Evolutionary conservation across 225 moss, liverwort and hornwort genomes (phyloP).

Genomic region (Marchantia paleacea): DNA sequence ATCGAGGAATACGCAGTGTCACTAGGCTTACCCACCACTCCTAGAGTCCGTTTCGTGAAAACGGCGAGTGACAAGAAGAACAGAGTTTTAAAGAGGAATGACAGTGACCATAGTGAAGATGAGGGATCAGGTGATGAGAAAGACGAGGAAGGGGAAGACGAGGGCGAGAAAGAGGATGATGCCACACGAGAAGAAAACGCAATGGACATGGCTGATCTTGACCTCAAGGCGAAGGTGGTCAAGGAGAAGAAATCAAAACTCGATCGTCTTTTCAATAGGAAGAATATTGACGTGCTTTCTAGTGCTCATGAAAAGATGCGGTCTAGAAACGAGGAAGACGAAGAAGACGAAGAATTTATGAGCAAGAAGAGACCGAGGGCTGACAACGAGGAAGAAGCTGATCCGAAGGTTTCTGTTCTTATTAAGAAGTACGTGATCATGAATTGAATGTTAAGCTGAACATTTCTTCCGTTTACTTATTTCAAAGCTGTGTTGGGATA

Average conservation of each 20-base stretch:
- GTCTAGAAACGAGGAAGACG: conserved; percentile 30
- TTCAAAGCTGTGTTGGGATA: no score
- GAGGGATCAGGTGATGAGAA: conserved; percentile 19
- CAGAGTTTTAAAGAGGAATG: conserved; percentile 31
- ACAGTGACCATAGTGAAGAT: conserved; percentile 46
- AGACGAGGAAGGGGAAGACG: background rate
- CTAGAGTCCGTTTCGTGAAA: conserved; percentile 86
- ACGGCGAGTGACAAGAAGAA: conserved; percentile 49
- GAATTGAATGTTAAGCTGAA: background rate
- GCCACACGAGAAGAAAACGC: conserved; percentile 14
- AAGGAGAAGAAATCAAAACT: conserved; percentile 70
- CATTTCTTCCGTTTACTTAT: background rate
- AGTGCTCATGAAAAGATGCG: conserved; percentile 72
- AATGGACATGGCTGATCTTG: background rate
- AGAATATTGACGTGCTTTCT: conserved; percentile 75
- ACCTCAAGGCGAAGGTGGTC: conserved; percentile 24
- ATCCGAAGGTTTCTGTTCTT: conserved; percentile 6
- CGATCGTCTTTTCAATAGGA: conserved; percentile 82
- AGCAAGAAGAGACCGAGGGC: conserved; percentile 63
- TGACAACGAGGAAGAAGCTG: conserved; percentile 47
- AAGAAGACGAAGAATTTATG: conserved; percentile 56
- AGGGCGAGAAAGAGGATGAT: conserved; percentile 13
- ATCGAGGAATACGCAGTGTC: conserved; percentile 87
- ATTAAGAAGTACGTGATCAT: conserved; percentile 13
- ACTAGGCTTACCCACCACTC: conserved; percentile 89